Base-by-base conservation (phyloP, 2,329 filamentous ascomycete species). In the Tolypocladium inflatum region DNA sequence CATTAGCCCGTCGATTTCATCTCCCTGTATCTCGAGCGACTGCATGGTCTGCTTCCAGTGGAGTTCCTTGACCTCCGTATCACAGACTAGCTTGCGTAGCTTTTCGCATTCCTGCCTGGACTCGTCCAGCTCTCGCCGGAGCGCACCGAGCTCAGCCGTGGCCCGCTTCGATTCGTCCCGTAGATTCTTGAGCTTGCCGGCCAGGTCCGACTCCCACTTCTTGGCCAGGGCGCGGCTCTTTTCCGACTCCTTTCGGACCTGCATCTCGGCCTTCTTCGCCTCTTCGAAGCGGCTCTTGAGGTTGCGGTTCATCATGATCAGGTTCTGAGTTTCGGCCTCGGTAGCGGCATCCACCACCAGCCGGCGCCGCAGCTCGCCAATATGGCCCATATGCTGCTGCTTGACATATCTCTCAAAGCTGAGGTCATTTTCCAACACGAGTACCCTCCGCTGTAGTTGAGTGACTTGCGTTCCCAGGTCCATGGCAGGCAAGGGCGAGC, bases 381-480 rank as follows among this genome's bases (percentile, higher is more conserved):
- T 92, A 59, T 93, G 89, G 2, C 86, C 83, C 63, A 92, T 83
- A 69, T 93, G 90, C 66, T 94, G 90, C 62, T 91, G 84, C 68
- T 92, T 93, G 65, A 93, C 80, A 70, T 91, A 93, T 33, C 88
- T 81, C 70, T 94, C 90, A 66, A 93, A 94, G 63, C 88, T 89
- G 50, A 94, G 77, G 64, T 94, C 89, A 61, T 92, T 94, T 51
- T 87, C 85, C 13, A 94, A 72, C 2, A 92, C 74, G 56, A 91
- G 81, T n/a, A 91, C 82, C 64, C 91, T 87, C 48, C 87, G 82
- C 63, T 90, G 85, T 4, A 94, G 74, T 62, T 84, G 82, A 1
- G 80, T 74, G 35, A 80, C 66, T 58, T 79, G 74, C 19, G 73
- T 68, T 60, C 71, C 65, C 54, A 65, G 56, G 56, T 76, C 70